Percentiles rank a stretch among this genome's conserved stretches.
These are phyloP conservation scores for Pseudozyma sp. DNA, from an alignment of 1,284 basidiomycete species.

Conservation along the genomic window DNA sequence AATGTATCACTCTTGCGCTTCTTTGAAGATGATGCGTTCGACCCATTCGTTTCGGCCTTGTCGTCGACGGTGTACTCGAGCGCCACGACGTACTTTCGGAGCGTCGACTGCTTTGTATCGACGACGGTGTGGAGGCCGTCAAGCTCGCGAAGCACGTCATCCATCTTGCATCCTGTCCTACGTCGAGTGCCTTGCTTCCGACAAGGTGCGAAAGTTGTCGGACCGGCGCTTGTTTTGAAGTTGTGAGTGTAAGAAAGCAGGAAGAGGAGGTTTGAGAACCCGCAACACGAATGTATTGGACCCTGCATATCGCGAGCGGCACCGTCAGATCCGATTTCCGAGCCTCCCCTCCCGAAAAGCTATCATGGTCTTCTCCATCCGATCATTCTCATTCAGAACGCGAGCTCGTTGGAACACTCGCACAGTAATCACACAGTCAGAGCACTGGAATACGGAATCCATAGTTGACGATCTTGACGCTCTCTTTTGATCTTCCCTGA, in stretches of 20 bases:
- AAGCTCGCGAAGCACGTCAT: constrained; percentile 6
- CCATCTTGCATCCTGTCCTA: constrained; percentile 4
- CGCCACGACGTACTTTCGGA: constrained; percentile 8
- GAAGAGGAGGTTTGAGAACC: background rate
- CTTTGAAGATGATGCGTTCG: background rate
- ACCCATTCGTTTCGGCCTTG: background rate
- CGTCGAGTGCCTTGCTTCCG: background rate
- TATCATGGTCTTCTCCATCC: background rate
- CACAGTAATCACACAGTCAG: background rate
- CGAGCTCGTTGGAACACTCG: background rate
- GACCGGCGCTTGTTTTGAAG: too few relatives aligned
- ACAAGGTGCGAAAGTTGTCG: too few relatives aligned
- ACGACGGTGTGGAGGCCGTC: constrained; percentile 19
- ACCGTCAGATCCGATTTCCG: too few relatives aligned
- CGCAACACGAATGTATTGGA: constrained; percentile 8
- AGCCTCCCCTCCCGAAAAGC: too few relatives aligned
- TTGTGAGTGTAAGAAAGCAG: too few relatives aligned
- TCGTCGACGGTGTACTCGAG: background rate
- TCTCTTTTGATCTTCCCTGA: background rate
- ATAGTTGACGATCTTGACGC: constrained; percentile 7
- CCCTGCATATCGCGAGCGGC: constrained; percentile 12
- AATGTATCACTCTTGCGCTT: background rate
- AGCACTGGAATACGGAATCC: too few relatives aligned
- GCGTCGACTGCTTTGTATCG: background rate
- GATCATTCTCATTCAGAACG: background rate